Evolutionary conservation across 805 yeast species (phyloP).

Genomic region (Ogataea methanolica): DNA sequence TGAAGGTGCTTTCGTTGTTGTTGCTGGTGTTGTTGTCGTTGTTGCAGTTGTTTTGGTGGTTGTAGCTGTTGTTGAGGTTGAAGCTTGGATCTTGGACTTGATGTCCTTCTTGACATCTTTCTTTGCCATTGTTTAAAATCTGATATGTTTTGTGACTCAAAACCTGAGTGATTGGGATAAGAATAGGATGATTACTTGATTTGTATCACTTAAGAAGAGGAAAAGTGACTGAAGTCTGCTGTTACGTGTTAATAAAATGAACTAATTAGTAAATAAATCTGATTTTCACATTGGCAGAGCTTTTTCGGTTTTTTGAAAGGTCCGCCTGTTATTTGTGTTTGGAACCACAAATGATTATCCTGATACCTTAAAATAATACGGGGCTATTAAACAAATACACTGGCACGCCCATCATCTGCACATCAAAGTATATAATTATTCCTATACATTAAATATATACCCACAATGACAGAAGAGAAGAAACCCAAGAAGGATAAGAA

Average conservation of each 20-base stretch:
- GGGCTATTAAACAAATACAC: too few species aligned
- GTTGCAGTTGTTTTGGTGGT: conserved; percentile 3
- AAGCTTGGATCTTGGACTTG: background rate
- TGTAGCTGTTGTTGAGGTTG: conserved; percentile 5
- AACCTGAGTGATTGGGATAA: background rate
- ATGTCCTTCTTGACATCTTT: conserved; percentile 28
- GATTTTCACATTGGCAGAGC: too few species aligned
- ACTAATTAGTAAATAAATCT: too few species aligned
- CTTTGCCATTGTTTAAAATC: conserved; percentile 29
- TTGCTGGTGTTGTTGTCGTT: conserved; percentile 9
- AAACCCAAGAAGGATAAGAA: background rate
- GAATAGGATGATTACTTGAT: background rate
- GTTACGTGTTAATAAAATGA: too few species aligned
- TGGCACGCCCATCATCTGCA: too few species aligned
- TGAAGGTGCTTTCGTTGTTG: conserved; percentile 6
- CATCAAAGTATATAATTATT: too few species aligned
- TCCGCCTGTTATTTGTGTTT: too few species aligned
- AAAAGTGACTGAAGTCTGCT: too few species aligned
- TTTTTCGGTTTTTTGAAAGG: too few species aligned
- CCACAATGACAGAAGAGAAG: background rate
- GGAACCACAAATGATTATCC: too few species aligned
- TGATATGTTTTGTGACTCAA: background rate
- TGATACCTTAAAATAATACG: too few species aligned
- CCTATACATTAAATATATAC: too few species aligned
- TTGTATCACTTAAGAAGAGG: background rate